Base-by-base conservation (phyloP, 2,329 filamentous ascomycete species). In the Ascochyta fabae region DNA sequence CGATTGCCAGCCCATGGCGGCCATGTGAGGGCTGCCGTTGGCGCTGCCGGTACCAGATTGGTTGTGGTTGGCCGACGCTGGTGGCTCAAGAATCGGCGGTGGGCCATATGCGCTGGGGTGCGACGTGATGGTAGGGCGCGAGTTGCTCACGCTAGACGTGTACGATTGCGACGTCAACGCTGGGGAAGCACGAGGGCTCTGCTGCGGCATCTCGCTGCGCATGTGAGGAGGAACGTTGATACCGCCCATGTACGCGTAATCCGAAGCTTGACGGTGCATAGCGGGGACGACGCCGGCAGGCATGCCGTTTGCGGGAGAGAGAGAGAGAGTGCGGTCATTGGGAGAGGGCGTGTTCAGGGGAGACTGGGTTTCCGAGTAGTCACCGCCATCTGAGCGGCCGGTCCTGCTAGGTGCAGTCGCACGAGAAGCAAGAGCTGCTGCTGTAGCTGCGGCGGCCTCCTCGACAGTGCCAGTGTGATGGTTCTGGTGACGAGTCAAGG, bases 391-490 rank as follows among this genome's bases (percentile, higher is more conserved):
- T 1, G 89, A 91, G 38, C 86, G 86, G 59, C 84, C 76, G 58
- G 85, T 78, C 46, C 82, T 78, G 61, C 73, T 75, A 26, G 78
- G 72, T 61, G 70, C 75, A 39, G 77, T 74, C 7, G 78, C 78
- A 56, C 80, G 78, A 38, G 80, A 80, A 10, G 92, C 91, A 63
- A 97, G 81, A 47, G 91, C 93, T 38, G 92, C 92, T 31, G 91
- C 92, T 0, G 92, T 96, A 4, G 92, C 91, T 3, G 88, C 91
- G 2, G 92, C 92, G 8, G 94, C 92, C 75, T 98, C 94, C 75
- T 97, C 94, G 15, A 97, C 90, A 0, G 93, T 97, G 38, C 94
- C 95, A 19, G 90, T 96, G 75, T 98, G 95, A 69, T 96, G 91
- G 67, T 96, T 96, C 78, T 97, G 92, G 74, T 99, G 95, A 46